Evolutionary conservation across 1,284 basidiomycete genomes (phyloP), one percentile per base, ranked within the genome.

Genomic region (Ceratorhiza oryzae-sativae): DNA sequence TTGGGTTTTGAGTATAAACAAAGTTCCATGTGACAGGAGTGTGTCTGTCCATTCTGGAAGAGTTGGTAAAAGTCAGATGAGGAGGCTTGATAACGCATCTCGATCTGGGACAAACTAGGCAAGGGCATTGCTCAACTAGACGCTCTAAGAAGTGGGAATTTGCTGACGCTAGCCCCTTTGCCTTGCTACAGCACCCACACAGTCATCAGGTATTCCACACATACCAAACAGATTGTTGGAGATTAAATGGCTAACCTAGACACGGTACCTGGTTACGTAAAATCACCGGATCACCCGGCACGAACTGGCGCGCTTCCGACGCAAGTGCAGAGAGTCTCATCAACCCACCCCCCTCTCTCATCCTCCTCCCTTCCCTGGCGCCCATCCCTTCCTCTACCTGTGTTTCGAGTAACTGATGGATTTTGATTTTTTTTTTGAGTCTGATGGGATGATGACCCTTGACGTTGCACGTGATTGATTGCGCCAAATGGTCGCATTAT

Each of bases 201-300:
- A n/a, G n/a, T n/a, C n/a, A n/a, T n/a, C n/a, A n/a, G n/a, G n/a
- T n/a, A n/a, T n/a, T n/a, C n/a, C n/a, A n/a, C n/a, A n/a, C n/a
- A n/a, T n/a, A n/a, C n/a, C n/a, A n/a, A n/a, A n/a, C n/a, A n/a
- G n/a, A n/a, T n/a, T n/a, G n/a, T n/a, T n/a, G n/a, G n/a, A n/a
- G n/a, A n/a, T n/a, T n/a, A n/a, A n/a, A n/a, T n/a, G n/a, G n/a
- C n/a, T n/a, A n/a, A n/a, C 10, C 18, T 23, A 49, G 30, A 53
- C 30, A 32, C 13, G 18, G 36, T 42, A 34, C 39, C 36, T 59
- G 51, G 51, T 55, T 32, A 18, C 27, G 3, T 45, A 4, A 18
- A 18, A 3, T 45, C 42, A 3, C 20, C 56, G 56, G 56, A 59
- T 59, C 56, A 59, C 23, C 36, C 56, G 56, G 56, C 56, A 59